Conservation (phyloP, 2,329 filamentous ascomycete species). For the Alternaria sp. region DNA sequence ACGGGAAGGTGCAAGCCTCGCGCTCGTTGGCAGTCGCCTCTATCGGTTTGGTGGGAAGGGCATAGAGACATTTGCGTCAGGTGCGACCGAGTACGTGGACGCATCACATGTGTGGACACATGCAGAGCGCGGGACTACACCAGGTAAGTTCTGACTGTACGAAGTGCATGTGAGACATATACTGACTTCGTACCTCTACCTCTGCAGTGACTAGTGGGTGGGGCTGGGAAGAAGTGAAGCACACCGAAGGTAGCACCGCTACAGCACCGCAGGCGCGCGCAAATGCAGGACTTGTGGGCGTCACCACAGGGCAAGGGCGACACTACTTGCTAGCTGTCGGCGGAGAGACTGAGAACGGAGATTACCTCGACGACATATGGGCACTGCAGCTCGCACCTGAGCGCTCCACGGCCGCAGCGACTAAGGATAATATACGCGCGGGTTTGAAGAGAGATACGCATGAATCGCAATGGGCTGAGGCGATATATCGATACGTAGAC, state of each 20-base stretch:
- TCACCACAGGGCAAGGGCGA: slow-evolving; percentile 61
- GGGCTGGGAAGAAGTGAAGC: slow-evolving; percentile 39
- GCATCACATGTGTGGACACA: slow-evolving; percentile 45
- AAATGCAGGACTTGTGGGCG: slow-evolving; percentile 53
- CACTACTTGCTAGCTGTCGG: slow-evolving; percentile 61
- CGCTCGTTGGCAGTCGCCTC: slow-evolving; percentile 55
- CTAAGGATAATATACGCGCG: slow-evolving; percentile 59
- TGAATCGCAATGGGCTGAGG: slow-evolving; percentile 59
- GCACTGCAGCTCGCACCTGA: slow-evolving; percentile 60
- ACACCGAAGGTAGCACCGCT: slow-evolving; percentile 10
- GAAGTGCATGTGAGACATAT: no score
- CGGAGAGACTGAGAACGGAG: slow-evolving; percentile 46
- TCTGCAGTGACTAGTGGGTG: slow-evolving; percentile 35
- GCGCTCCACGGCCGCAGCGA: slow-evolving; percentile 54
- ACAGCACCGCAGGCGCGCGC: slow-evolving; percentile 51
- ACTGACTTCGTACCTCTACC: no score
- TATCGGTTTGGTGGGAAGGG: slow-evolving; percentile 54
- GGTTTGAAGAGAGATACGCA: slow-evolving; percentile 56
- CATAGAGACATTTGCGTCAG: slow-evolving; percentile 26
- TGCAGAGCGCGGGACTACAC: slow-evolving; percentile 44
- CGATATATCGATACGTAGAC: slow-evolving; percentile 55
- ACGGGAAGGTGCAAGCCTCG: slow-evolving; percentile 49
- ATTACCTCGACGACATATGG: slow-evolving; percentile 56
- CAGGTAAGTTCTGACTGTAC: neutral
- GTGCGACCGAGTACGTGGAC: slow-evolving; percentile 40